Conservation (phyloP, 768 basidiomycete species). For the Plicaturopsis crispa region DNA sequence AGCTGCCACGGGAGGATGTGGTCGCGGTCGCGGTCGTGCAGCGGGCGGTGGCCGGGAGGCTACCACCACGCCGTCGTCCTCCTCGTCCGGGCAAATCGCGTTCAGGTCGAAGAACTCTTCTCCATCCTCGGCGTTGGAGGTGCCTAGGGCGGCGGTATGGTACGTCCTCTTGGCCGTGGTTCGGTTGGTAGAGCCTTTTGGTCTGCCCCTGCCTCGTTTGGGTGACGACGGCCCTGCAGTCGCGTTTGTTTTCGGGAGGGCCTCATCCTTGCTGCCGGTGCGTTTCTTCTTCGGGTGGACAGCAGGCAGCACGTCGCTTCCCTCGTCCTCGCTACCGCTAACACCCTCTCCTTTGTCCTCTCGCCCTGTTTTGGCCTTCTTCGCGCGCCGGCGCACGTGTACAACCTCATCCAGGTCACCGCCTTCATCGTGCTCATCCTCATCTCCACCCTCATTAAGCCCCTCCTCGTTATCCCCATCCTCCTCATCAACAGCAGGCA, state of each 20-base stretch:
- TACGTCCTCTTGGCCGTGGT: slow-evolving; percentile 1
- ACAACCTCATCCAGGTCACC: too few species aligned
- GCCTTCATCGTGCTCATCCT: slow-evolving; percentile 13
- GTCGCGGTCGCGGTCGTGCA: too few species aligned
- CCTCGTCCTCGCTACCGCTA: slow-evolving; percentile 1
- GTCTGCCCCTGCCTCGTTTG: slow-evolving; percentile 2
- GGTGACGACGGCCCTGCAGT: too few species aligned
- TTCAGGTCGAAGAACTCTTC: slow-evolving; percentile 21
- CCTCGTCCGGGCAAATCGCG: slow-evolving; percentile 13
- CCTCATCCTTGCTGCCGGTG: too few species aligned
- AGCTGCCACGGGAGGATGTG: too few species aligned
- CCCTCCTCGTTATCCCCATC: slow-evolving; percentile 19
- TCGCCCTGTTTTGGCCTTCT: slow-evolving; percentile 11
- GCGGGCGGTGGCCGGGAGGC: too few species aligned
- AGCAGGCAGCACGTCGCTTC: not conserved
- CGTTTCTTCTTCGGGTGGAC: not conserved
- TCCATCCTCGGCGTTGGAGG: not conserved
- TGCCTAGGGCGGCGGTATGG: not conserved
- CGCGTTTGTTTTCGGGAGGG: too few species aligned
- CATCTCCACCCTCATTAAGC: slow-evolving; percentile 20
- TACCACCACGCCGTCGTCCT: too few species aligned
- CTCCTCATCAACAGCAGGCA: slow-evolving; percentile 21
- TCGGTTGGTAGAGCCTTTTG: too few species aligned
- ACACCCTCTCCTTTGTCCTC: slow-evolving; percentile 4
- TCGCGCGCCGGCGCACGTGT: slow-evolving; percentile 5